Evolutionary conservation across 2,329 filamentous ascomycete genomes (phyloP), one percentile per base, ranked within the genome.

Genomic region (Dactylella cylindrospora): DNA sequence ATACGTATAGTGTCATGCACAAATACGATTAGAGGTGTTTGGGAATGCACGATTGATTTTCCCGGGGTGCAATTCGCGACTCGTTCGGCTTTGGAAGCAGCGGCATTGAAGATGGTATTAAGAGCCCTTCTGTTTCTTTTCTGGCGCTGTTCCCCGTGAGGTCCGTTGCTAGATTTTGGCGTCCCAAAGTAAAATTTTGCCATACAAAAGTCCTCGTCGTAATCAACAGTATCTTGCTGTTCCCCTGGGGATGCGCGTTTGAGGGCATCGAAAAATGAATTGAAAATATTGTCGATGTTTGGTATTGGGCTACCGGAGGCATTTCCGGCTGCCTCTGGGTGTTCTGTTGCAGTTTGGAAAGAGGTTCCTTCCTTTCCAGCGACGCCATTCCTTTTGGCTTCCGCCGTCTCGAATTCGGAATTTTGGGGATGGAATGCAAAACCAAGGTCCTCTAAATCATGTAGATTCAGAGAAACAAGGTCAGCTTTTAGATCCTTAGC

Each of bases 1-100:
- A 32, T 45, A 7, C 12, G 17, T 2, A 19, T 20, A 19, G 19
- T 3, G 23, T 45, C 41, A 4, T 10, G 41, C 19, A 45, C 2
- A 20, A 45, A 45, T 5, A 45, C 23, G 6, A 45, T 20, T n/a
- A 45, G 29, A 12, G 41, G 41, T 33, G 28, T 45, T 33, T 33
- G 31, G n/a, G n/a, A n/a, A n/a, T n/a, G n/a, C n/a, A n/a, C n/a
- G n/a, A n/a, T n/a, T n/a, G n/a, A n/a, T n/a, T n/a, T n/a, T n/a
- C n/a, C n/a, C n/a, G n/a, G n/a, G n/a, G n/a, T n/a, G n/a, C n/a
- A n/a, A 9, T 23, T 10, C 5, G 9, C 28, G 6, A 8, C 17
- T 3, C 2, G 8, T 5, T 8, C 12, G 23, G 41, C 15, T 2
- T 33, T 23, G 2, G 5, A 9, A 22, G 26, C 12, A 23, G 17